Evolutionary conservation across 2,329 filamentous ascomycete species (phyloP).

Genomic region (Bipolaris cookei): DNA sequence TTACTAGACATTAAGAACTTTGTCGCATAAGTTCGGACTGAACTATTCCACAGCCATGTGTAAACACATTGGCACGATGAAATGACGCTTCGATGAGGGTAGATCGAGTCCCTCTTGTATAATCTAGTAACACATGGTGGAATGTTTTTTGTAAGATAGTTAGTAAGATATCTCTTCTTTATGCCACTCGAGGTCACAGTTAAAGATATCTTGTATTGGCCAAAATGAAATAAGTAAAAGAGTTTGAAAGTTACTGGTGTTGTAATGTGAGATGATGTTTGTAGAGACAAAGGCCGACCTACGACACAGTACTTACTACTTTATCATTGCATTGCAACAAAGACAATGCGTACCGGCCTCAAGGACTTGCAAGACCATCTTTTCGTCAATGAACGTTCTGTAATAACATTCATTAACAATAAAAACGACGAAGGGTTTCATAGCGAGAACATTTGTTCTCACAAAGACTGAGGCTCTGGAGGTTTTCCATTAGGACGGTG

Average conservation of each 20-base stretch:
- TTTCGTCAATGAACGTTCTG: too few relatives aligned
- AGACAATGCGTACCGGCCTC: constrained; percentile 7
- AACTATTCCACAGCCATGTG: background rate
- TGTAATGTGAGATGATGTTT: background rate
- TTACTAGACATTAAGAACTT: constrained; percentile 79
- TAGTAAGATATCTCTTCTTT: constrained; percentile 9
- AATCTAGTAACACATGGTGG: constrained; percentile 23
- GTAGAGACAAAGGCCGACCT: constrained; percentile 19
- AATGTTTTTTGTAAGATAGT: constrained; percentile 39
- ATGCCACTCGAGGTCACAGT: background rate
- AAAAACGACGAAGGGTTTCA: too few relatives aligned
- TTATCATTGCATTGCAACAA: constrained; percentile 20
- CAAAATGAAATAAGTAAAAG: background rate
- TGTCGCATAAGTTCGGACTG: constrained; percentile 61
- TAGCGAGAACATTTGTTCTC: too few relatives aligned
- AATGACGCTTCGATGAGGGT: constrained; percentile 3
- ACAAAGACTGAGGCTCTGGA: too few relatives aligned
- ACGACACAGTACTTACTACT: constrained; percentile 23
- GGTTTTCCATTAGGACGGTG: too few relatives aligned
- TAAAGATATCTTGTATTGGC: background rate
- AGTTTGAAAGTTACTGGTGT: too few relatives aligned
- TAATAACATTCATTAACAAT: too few relatives aligned
- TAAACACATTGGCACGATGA: background rate
- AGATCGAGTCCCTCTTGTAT: constrained; percentile 23
- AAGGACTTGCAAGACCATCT: too few relatives aligned